Base-by-base conservation (phyloP, 805 yeast species). In the Candida ovalis region DNA sequence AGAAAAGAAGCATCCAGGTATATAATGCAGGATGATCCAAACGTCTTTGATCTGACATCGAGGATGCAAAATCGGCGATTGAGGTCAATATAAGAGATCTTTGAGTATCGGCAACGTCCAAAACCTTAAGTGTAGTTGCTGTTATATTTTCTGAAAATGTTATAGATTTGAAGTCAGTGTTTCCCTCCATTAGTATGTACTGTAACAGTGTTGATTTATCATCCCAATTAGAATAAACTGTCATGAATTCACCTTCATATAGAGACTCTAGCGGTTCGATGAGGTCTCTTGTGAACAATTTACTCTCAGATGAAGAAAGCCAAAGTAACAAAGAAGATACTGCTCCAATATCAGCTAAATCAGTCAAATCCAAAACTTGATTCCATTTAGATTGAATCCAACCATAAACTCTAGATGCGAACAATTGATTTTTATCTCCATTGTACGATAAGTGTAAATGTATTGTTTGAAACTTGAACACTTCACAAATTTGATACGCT, bases 361-460 rank as follows among this genome's bases (percentile, higher is more conserved):
- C 47, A 3, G 51, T 41, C 1, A 54, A 22, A 1, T 40, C 28
- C 1, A 47, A 21, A 4, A 66, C 32, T n/a, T 63, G 60, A 12
- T 57, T 58, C 81, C 82, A 77, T 54, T 76, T 79, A 0, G 72
- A 59, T 1, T 64, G 35, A 3, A 81, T 40, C 92, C 92, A 86
- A 10, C 72, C 68, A 8, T 70, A 57, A 0, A 82, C 62, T 42
- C 65, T 71, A 17, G 45, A 43, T 13, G 61, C 51, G 30, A 50
- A 56, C 6, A 58, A 36, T 22, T 56, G 59, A 9, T 51, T 27
- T 23, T 48, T 42, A 32, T 46, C 42, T 8, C 32, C 35, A 30
- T 49, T 45, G 1, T 40, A 18, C 1, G 55, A 17, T 1, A 58
- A 55, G 10, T 66, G 47, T 1, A 65, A 51, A n/a, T 59, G 63